Percentiles rank a stretch among this genome's conserved stretches.
Conservation (phyloP, 2,329 filamentous ascomycete genomes). For the Fusarium humuli region DNA sequence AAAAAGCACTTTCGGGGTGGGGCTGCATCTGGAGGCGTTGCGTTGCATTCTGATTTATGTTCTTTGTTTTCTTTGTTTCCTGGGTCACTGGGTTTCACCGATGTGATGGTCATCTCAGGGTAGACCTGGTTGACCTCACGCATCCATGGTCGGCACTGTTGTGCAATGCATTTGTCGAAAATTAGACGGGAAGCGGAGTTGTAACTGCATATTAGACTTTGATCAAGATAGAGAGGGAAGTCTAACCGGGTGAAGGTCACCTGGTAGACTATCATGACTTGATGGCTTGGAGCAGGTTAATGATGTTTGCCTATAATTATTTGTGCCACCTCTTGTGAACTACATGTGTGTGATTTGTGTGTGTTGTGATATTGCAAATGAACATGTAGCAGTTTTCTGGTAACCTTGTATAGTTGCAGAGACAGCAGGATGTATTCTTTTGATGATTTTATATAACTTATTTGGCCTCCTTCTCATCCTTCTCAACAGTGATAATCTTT, state of each 20-base stretch:
- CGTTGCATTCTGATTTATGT: constrained; percentile 50
- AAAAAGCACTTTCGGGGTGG: constrained; percentile 49
- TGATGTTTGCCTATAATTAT: constrained; percentile 47
- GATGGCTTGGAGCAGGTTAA: constrained; percentile 52
- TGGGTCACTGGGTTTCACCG: constrained; percentile 39
- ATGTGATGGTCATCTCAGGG: constrained; percentile 33
- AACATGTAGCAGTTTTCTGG: too few relatives aligned
- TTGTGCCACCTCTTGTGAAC: constrained; percentile 32
- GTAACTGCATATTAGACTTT: constrained; percentile 55
- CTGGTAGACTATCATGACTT: constrained; percentile 50
- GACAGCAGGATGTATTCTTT: too few relatives aligned
- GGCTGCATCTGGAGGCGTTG: constrained; percentile 57
- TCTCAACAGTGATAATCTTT: constrained; percentile 70
- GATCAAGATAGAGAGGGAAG: constrained; percentile 54
- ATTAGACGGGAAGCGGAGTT: constrained; percentile 54
- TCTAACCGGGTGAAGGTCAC: constrained; percentile 46
- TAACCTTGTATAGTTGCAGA: neutral
- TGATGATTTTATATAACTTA: neutral
- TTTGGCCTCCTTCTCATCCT: constrained; percentile 30
- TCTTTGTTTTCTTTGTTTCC: constrained; percentile 47
- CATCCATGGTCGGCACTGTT: constrained; percentile 50
- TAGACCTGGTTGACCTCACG: constrained; percentile 42
- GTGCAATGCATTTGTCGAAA: constrained; percentile 53
- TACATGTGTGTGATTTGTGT: neutral
- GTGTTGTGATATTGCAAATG: neutral